A percentile compares a stretch with the other conserved stretches of the same genome.
These are phyloP conservation scores for Blastomyces gilchristii DNA, from an alignment of 2,329 filamentous ascomycete genomes.

Conservation along the genomic window DNA sequence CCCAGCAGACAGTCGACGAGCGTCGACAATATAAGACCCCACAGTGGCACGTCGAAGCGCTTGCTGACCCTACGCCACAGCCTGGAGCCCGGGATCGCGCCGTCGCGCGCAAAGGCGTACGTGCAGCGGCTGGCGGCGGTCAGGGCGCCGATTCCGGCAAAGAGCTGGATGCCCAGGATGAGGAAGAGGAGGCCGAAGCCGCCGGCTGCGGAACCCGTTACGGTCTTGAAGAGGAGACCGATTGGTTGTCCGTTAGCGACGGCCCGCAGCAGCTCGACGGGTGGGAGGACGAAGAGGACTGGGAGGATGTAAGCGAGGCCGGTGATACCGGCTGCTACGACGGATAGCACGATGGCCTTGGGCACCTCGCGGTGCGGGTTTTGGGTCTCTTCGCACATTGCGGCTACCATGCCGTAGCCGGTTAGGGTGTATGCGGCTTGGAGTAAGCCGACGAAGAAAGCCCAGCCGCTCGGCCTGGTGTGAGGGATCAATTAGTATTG, in stretches of 20 bases:
- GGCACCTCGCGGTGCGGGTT: constrained; percentile 59
- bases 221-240: constrained; percentile 63
- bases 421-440: constrained; percentile 46
- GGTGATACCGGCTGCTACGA: constrained; percentile 56
- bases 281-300: constrained; percentile 64
- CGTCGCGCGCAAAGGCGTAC: constrained; percentile 66
- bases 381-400: constrained; percentile 65
- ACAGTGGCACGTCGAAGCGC: constrained; percentile 58
- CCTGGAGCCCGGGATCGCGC: constrained; percentile 59
- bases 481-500: background rate
- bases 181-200: constrained; percentile 68
- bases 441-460: constrained; percentile 60
- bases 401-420: constrained; percentile 59
- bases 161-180: constrained; percentile 65
- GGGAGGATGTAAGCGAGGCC: constrained; percentile 60
- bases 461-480: constrained; percentile 53
- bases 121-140: constrained; percentile 66
- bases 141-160: constrained; percentile 63
- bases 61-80: constrained; percentile 58
- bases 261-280: constrained; percentile 51
- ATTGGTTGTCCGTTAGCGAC: constrained; percentile 67
- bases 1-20: constrained; percentile 60
- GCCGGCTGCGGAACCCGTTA: constrained; percentile 60
- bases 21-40: constrained; percentile 58
- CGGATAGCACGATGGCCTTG: constrained; percentile 59